A percentile compares a stretch with the other conserved stretches of the same genome.
These are phyloP conservation scores for Coelastrella sp. DNA, from an alignment of 139 green algal genomes.

Conservation along the genomic window DNA sequence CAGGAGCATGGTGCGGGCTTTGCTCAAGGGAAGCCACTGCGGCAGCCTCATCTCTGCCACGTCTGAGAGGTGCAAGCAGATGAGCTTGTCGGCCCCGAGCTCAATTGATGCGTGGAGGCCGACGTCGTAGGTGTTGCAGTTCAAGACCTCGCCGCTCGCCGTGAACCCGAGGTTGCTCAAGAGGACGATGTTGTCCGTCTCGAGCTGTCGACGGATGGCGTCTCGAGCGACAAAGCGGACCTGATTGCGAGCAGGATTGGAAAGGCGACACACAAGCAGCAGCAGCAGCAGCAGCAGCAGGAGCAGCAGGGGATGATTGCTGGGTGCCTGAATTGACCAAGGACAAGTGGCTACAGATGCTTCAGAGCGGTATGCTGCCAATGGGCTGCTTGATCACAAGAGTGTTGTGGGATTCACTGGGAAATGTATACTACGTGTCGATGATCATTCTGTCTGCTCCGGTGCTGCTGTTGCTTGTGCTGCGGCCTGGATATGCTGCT, in stretches of 20 bases:
- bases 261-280: neutral
- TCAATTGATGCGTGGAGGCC: slow-evolving; percentile 72
- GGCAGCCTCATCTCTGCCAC: slow-evolving; percentile 73
- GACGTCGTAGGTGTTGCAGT: slow-evolving; percentile 96
- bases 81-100: slow-evolving; percentile 95
- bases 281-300: no score
- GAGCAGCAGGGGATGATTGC: no score
- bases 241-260: slow-evolving; percentile 31
- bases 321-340: no score
- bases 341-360: neutral
- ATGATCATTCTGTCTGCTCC: no score
- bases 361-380: no score
- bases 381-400: no score
- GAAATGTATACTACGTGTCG: no score
- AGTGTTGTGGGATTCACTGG: no score
- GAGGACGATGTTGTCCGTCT: slow-evolving; percentile 89
- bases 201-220: slow-evolving; percentile 84
- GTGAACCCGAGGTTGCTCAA: slow-evolving; percentile 90
- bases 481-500: no score
- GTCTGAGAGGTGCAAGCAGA: slow-evolving; percentile 84
- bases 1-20: slow-evolving; percentile 77
- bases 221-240: slow-evolving; percentile 86
- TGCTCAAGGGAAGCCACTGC: slow-evolving; percentile 82
- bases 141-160: slow-evolving; percentile 91
- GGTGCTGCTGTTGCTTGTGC: no score